These are phyloP conservation scores for Lunasporangiospora selenospora DNA, from an alignment of 192 early-diverging fungal species.

Conservation along the genomic window DNA sequence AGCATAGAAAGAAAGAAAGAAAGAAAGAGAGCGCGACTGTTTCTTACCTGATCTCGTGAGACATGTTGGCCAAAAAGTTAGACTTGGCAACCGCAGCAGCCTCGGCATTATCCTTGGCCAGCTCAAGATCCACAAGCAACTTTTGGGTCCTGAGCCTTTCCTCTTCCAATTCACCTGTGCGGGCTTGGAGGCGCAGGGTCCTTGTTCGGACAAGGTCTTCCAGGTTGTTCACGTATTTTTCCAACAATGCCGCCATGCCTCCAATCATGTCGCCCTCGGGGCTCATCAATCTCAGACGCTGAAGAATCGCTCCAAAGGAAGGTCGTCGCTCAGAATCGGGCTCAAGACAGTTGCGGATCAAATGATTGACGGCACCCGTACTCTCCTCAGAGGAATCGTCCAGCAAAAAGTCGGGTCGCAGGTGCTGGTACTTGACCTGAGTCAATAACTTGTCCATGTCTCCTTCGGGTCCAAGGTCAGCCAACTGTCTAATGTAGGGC, in stretches of 20 bases:
- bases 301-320: slow-evolving; percentile 24
- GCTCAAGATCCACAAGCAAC: slow-evolving; percentile 43
- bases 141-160: slow-evolving; percentile 42
- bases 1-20: not conserved
- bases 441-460: slow-evolving; percentile 18
- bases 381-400: slow-evolving; percentile 43
- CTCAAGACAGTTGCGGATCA: slow-evolving; percentile 37
- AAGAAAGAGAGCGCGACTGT: not conserved
- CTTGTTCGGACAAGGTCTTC: slow-evolving; percentile 50
- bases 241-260: slow-evolving; percentile 50
- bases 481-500: slow-evolving; percentile 38
- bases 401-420: slow-evolving; percentile 37
- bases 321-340: slow-evolving; percentile 25
- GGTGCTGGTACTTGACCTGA: slow-evolving; percentile 28
- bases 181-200: slow-evolving; percentile 49
- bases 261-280: slow-evolving; percentile 50
- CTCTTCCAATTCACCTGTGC: slow-evolving; percentile 52
- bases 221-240: slow-evolving; percentile 56
- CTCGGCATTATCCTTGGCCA: slow-evolving; percentile 57
- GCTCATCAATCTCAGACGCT: slow-evolving; percentile 34
- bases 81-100: slow-evolving; percentile 51
- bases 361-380: slow-evolving; percentile 40
- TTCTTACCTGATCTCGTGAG: slow-evolving; percentile 60
- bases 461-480: not conserved
- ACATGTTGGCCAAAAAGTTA: slow-evolving; percentile 81